phyloP scores from a whole-genome alignment of 2,329 filamentous ascomycete genomes.

The Pyrenophora graminea region DNA sequence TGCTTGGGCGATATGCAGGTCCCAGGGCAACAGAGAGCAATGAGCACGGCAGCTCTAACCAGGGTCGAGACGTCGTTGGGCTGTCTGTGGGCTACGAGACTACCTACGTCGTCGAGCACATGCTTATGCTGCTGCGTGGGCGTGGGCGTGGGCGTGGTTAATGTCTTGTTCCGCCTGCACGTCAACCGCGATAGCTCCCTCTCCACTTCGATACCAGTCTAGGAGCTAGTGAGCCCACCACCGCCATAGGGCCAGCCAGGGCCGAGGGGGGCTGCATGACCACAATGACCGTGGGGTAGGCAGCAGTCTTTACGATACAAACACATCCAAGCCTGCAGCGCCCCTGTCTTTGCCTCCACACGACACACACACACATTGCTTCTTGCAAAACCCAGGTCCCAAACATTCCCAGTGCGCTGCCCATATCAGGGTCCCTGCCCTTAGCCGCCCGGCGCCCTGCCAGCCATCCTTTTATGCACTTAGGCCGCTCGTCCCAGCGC shows the following conservation, averaged over 20 bases:
- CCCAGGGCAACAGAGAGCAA: constrained; percentile 13
- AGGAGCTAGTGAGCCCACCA: too few species aligned
- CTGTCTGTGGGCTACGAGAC: not conserved
- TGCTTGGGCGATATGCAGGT: constrained; percentile 13
- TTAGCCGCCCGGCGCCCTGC: constrained; percentile 7
- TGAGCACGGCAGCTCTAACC: constrained; percentile 11
- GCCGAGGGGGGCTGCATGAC: not conserved
- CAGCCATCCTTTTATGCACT: constrained; percentile 10
- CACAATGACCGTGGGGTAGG: too few species aligned
- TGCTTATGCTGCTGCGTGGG: not conserved
- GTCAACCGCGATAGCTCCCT: constrained; percentile 12
- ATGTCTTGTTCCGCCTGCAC: not conserved
- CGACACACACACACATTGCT: not conserved
- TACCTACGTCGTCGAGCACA: not conserved
- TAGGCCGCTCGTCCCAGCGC: constrained; percentile 10
- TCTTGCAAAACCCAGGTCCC: not conserved
- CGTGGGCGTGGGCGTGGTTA: not conserved
- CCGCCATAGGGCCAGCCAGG: too few species aligned
- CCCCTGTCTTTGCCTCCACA: not conserved
- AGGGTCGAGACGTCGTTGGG: constrained; percentile 1
- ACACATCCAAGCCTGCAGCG: not conserved
- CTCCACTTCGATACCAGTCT: not conserved
- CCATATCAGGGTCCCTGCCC: constrained; percentile 9
- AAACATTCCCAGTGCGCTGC: too few species aligned
- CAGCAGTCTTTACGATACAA: too few species aligned